These are phyloP conservation scores for Theobroma cacao DNA, from an alignment of 345 rosid genomes.

Conservation along the genomic window DNA sequence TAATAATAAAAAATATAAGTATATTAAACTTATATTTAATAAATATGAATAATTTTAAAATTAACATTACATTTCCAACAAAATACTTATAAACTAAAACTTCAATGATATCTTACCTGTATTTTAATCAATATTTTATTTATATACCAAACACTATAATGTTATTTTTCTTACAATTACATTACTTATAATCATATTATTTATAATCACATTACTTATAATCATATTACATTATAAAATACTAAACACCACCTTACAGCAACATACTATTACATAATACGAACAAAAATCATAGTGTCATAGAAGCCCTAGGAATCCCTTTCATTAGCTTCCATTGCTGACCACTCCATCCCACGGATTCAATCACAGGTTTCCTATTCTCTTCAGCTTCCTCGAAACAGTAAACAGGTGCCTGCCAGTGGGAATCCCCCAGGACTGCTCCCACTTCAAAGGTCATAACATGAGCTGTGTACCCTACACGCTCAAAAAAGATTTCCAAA, in stretches of 20 bases:
- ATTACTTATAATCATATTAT: no score
- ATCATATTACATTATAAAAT: no score
- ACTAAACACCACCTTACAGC: not conserved
- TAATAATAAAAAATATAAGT: no score
- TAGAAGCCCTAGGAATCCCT: not conserved
- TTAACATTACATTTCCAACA: no score
- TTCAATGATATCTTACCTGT: no score
- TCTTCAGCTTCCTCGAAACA: slow-evolving; percentile 37
- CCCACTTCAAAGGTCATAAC: slow-evolving; percentile 70
- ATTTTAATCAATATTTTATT: no score
- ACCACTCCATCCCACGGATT: slow-evolving; percentile 13
- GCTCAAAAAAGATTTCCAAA: not conserved
- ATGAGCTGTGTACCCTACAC: slow-evolving; percentile 51
- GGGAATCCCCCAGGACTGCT: slow-evolving; percentile 50
- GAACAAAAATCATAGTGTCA: not conserved
- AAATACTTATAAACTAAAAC: no score
- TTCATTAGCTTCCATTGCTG: slow-evolving; percentile 14
- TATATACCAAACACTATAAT: no score
- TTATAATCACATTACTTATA: no score
- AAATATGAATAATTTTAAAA: no score
- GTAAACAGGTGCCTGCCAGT: slow-evolving; percentile 61
- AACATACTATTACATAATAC: not conserved
- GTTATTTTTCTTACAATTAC: no score
- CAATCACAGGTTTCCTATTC: slow-evolving; percentile 3
- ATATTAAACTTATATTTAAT: no score